Evolutionary conservation across 306 rosid species (phyloP).

Genomic region (Dalbergia cultrata): DNA sequence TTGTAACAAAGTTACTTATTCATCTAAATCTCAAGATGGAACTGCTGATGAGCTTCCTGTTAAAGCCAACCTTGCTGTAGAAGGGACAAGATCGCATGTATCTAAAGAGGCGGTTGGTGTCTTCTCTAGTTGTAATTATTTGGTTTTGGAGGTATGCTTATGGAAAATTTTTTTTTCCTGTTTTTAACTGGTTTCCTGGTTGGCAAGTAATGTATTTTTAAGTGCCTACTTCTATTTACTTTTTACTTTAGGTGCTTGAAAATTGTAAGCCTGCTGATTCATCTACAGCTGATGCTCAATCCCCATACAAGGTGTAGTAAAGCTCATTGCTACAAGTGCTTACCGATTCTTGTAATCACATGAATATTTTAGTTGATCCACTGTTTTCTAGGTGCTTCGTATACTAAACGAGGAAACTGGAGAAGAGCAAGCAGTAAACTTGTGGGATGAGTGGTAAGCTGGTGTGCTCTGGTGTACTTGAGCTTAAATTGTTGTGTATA

Average conservation of each 20-base stretch:
- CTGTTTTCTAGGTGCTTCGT: constrained; percentile 81
- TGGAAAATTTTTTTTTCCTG: constrained; percentile 13
- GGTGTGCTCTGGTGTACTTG: constrained; percentile 35
- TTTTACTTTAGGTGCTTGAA: constrained; percentile 72
- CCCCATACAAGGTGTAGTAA: constrained; percentile 74
- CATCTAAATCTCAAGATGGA: constrained; percentile 54
- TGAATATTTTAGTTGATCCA: constrained; percentile 42
- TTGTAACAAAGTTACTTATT: constrained; percentile 48
- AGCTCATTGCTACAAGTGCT: constrained; percentile 34
- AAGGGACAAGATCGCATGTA: constrained; percentile 36
- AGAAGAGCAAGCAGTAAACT: constrained; percentile 70
- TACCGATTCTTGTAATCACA: constrained; percentile 29
- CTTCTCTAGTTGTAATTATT: constrained; percentile 57
- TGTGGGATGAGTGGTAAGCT: constrained; percentile 84
- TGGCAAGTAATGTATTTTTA: neutral
- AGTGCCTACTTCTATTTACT: constrained; percentile 39
- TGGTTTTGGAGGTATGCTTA: constrained; percentile 89
- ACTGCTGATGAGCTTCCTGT: constrained; percentile 44
- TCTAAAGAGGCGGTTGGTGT: constrained; percentile 35
- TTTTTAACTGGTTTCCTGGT: constrained; percentile 26
- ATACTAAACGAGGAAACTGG: constrained; percentile 82
- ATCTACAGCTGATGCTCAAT: constrained; percentile 57
- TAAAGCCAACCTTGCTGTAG: constrained; percentile 47
- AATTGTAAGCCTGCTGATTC: constrained; percentile 58
- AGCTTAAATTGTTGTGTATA: constrained; percentile 2